Percentiles rank a stretch among this genome's conserved stretches.
Evolutionary conservation across 306 rosid species (phyloP).

Genomic region (Hippophae gyantsensis): DNA sequence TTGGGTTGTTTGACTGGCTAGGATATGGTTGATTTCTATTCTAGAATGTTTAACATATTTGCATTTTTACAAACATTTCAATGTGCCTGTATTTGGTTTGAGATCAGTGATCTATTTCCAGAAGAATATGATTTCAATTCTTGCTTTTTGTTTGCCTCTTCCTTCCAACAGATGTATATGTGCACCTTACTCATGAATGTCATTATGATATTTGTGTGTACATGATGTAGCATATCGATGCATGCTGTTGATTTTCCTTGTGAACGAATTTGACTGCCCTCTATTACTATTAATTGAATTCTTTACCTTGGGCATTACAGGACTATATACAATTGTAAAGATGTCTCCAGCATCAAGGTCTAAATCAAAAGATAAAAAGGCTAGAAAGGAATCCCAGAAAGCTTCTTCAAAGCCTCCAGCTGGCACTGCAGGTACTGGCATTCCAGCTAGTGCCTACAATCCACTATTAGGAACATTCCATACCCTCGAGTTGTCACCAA

Average conservation of each 20-base stretch:
- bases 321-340: neutral
- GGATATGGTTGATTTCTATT: too few species aligned
- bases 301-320: slow-evolving; percentile 19
- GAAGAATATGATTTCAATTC: too few species aligned
- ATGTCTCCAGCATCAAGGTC: slow-evolving; percentile 80
- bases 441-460: slow-evolving; percentile 86
- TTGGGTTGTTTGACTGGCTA: too few species aligned
- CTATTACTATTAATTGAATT: slow-evolving; percentile 1
- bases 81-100: too few species aligned
- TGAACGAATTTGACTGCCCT: neutral
- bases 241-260: neutral
- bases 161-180: too few species aligned
- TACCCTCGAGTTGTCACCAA: slow-evolving; percentile 44
- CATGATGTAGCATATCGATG: too few species aligned
- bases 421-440: slow-evolving; percentile 44
- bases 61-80: too few species aligned
- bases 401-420: slow-evolving; percentile 54
- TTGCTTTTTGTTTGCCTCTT: too few species aligned
- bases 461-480: slow-evolving; percentile 89
- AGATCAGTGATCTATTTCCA: too few species aligned
- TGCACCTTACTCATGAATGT: too few species aligned
- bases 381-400: slow-evolving; percentile 58
- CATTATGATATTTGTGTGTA: too few species aligned
- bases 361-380: slow-evolving; percentile 82
- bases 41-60: too few species aligned